Evolutionary conservation across 441 rosid species (phyloP).

Genomic region (Brassica hybrid): DNA sequence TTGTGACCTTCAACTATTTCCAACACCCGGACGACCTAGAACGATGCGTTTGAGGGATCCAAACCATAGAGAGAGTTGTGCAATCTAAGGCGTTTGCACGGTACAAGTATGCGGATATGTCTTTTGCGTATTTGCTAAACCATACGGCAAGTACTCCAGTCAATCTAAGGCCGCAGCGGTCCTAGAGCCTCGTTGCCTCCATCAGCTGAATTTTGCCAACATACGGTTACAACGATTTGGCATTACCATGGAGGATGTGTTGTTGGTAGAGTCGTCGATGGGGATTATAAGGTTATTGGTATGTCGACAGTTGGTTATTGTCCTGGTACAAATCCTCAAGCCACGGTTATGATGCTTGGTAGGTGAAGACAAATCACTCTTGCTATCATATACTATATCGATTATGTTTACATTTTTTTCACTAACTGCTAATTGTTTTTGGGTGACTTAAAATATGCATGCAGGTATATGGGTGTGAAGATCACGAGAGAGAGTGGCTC

Average conservation of each 20-base stretch:
- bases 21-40: slow-evolving; percentile 60
- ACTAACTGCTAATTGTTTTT: slow-evolving; percentile 1
- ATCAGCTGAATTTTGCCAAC: not conserved
- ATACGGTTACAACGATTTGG: slow-evolving; percentile 87
- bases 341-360: slow-evolving; percentile 98
- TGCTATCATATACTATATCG: not conserved
- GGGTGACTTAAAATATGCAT: not conserved
- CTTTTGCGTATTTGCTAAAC: not conserved
- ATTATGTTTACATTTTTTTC: not conserved
- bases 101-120: slow-evolving; percentile 22
- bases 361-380: slow-evolving; percentile 36
- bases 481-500: slow-evolving; percentile 36
- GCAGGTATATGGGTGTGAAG: slow-evolving; percentile 48
- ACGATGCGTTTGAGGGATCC: slow-evolving; percentile 72
- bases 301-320: slow-evolving; percentile 75
- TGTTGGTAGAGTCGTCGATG: slow-evolving; percentile 78
- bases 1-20: slow-evolving; percentile 86
- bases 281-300: slow-evolving; percentile 72
- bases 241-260: slow-evolving; percentile 97
- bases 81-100: slow-evolving; percentile 62
- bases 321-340: slow-evolving; percentile 99
- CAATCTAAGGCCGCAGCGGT: slow-evolving; percentile 62
- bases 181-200: slow-evolving; percentile 52
- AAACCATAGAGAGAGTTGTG: slow-evolving; percentile 57
- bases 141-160: not conserved